phyloP scores from a whole-genome alignment of 805 yeast species.

The Candida qinlingensis region DNA sequence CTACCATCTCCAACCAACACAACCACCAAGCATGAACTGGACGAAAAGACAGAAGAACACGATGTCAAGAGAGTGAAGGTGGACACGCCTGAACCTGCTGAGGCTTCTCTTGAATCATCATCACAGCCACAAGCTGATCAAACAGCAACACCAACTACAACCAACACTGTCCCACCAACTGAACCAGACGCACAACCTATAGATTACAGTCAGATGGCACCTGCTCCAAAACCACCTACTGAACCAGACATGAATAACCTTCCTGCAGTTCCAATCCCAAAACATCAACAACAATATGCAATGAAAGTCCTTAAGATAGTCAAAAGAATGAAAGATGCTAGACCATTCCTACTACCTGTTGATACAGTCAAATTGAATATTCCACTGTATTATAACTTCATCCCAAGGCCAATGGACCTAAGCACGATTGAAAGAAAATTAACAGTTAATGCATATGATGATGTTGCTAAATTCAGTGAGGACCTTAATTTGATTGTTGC shows the following conservation, averaged over 20 bases:
- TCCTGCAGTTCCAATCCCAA: conserved; percentile 64
- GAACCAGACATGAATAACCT: conserved; percentile 72
- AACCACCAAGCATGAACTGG: conserved; percentile 5
- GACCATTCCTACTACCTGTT: conserved; percentile 85
- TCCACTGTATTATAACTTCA: conserved; percentile 82
- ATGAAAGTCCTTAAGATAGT: conserved; percentile 77
- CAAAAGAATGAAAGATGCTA: conserved; percentile 86
- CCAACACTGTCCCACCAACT: not conserved
- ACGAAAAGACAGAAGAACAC: conserved; percentile 1
- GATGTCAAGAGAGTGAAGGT: conserved; percentile 5
- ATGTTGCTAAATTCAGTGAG: conserved; percentile 59
- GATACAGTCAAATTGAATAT: conserved; percentile 84
- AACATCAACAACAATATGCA: conserved; percentile 81
- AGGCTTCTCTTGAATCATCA: too few species aligned
- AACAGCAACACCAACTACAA: too few species aligned
- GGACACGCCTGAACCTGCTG: not conserved
- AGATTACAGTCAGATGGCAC: conserved; percentile 27
- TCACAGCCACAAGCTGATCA: too few species aligned
- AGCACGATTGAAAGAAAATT: conserved; percentile 85
- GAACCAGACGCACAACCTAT: conserved; percentile 3
- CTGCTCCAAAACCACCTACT: conserved; percentile 71
- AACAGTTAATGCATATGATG: conserved; percentile 61
- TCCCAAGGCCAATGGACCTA: conserved; percentile 88
- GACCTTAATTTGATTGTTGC: conserved; percentile 82
- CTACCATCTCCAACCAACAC: conserved; percentile 33